These are phyloP conservation scores for Eutrema japonicum DNA, from an alignment of 345 rosid genomes.

Conservation along the genomic window DNA sequence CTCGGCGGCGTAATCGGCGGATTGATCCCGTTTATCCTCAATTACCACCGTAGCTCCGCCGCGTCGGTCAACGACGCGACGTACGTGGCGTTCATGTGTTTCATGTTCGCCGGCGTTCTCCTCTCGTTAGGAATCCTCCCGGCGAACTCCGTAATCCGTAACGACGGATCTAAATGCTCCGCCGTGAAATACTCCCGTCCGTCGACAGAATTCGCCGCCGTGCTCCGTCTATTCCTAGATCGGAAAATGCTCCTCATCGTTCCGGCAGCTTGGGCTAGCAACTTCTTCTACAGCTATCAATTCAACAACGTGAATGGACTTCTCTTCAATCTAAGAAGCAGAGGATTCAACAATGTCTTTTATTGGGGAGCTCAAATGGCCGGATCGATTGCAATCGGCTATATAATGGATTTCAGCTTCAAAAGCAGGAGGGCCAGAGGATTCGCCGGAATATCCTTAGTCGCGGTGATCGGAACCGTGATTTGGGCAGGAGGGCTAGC, in stretches of 20 bases:
- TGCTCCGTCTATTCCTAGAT: conserved; percentile 52
- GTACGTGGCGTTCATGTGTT: conserved; percentile 78
- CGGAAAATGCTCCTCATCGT: conserved; percentile 76
- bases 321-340: conserved; percentile 72
- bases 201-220: conserved; percentile 51
- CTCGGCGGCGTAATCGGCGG: conserved; percentile 82
- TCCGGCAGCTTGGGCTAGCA: conserved; percentile 92
- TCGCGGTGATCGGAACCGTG: conserved; percentile 60
- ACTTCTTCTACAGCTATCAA: conserved; percentile 83
- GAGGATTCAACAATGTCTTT: conserved; percentile 87
- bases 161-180: conserved; percentile 65
- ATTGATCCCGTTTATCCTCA: conserved; percentile 67
- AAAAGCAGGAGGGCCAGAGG: conserved; percentile 71
- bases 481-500: conserved; percentile 92
- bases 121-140: conserved; percentile 64
- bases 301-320: conserved; percentile 76
- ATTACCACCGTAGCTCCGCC: conserved; percentile 57
- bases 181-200: conserved; percentile 55
- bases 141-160: conserved; percentile 54
- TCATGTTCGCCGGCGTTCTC: conserved; percentile 66
- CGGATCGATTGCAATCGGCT: conserved; percentile 76
- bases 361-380: conserved; percentile 96
- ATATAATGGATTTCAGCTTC: conserved; percentile 78
- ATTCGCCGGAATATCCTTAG: conserved; percentile 64
- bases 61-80: conserved; percentile 71